Percentiles rank a stretch among this genome's conserved stretches.
phyloP scores from a whole-genome alignment of 345 rosid genomes.

The Geranium rotundifolium region DNA sequence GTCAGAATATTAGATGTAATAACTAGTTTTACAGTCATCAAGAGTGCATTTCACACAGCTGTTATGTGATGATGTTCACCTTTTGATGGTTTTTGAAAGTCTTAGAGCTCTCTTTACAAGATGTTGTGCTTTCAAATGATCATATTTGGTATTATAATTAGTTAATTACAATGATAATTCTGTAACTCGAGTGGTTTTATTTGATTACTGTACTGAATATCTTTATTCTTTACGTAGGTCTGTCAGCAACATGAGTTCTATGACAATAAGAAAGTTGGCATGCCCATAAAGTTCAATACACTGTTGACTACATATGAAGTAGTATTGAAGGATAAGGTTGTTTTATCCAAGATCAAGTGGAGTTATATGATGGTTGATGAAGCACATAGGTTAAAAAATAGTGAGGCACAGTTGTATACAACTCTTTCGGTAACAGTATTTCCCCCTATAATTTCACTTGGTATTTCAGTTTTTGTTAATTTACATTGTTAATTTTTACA shows the following conservation, averaged over 20 bases:
- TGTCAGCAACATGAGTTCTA: slow-evolving; percentile 92
- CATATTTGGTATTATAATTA: not conserved
- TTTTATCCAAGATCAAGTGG: slow-evolving; percentile 94
- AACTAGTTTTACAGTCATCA: not conserved
- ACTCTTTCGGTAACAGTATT: slow-evolving; percentile 57
- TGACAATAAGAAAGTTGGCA: slow-evolving; percentile 74
- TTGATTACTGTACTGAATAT: not conserved
- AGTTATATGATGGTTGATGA: slow-evolving; percentile 98
- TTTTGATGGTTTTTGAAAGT: not conserved
- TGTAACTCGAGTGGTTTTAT: too few relatives aligned
- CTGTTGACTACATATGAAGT: slow-evolving; percentile 97
- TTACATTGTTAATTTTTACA: slow-evolving; percentile 11
- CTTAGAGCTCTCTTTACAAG: not conserved
- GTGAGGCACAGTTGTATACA: slow-evolving; percentile 98
- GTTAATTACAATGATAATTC: not conserved
- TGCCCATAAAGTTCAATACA: slow-evolving; percentile 78
- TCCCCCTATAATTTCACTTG: slow-evolving; percentile 5
- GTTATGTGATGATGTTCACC: not conserved
- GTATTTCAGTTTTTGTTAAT: slow-evolving; percentile 1
- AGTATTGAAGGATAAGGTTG: slow-evolving; percentile 85
- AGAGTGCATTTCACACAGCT: not conserved
- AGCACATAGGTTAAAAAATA: slow-evolving; percentile 96
- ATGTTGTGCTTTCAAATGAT: not conserved
- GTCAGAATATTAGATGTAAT: not conserved
- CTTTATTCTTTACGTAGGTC: slow-evolving; percentile 38